A percentile compares a stretch with the other conserved stretches of the same genome.
phyloP scores from a whole-genome alignment of 495 filamentous ascomycete genomes.

The Aspergillus saccharolyticus region DNA sequence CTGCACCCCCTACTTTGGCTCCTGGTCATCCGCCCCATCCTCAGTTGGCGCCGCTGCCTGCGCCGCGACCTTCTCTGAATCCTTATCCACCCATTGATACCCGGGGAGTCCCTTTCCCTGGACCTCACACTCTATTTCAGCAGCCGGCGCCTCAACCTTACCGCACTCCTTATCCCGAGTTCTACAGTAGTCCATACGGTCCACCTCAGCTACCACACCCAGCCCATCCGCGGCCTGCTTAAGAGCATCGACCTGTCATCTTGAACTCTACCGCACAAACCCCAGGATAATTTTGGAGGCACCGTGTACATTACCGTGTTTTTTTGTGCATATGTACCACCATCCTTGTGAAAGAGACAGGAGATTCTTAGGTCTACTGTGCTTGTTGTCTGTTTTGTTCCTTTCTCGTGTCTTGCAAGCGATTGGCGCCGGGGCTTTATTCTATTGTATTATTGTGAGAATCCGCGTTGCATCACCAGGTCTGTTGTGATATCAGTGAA shows the following conservation, averaged over 20 bases:
- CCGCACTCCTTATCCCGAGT: conserved; percentile 24
- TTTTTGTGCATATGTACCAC: conserved; percentile 15
- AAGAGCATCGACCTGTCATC: neutral
- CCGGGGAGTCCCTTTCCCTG: conserved; percentile 19
- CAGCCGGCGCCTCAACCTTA: conserved; percentile 21
- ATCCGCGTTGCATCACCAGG: neutral
- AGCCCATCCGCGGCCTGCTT: conserved; percentile 18
- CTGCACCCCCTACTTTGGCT: conserved; percentile 5
- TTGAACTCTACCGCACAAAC: neutral
- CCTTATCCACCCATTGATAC: conserved; percentile 22
- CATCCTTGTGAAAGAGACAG: neutral
- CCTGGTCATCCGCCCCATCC: conserved; percentile 19
- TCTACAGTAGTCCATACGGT: conserved; percentile 19
- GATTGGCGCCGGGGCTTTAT: conserved; percentile 5
- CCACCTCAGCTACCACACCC: conserved; percentile 14
- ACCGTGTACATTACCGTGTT: conserved; percentile 18
- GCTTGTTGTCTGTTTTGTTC: neutral
- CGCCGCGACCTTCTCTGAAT: conserved; percentile 12
- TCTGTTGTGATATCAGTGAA: neutral
- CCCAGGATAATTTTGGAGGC: neutral
- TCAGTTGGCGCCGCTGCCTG: conserved; percentile 18
- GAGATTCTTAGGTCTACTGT: neutral
- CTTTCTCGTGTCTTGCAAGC: conserved; percentile 10
- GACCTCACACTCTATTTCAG: conserved; percentile 16
- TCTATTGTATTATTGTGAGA: neutral